These are phyloP conservation scores for Acacia melanoxylon DNA, from an alignment of 306 rosid species.

Conservation along the genomic window DNA sequence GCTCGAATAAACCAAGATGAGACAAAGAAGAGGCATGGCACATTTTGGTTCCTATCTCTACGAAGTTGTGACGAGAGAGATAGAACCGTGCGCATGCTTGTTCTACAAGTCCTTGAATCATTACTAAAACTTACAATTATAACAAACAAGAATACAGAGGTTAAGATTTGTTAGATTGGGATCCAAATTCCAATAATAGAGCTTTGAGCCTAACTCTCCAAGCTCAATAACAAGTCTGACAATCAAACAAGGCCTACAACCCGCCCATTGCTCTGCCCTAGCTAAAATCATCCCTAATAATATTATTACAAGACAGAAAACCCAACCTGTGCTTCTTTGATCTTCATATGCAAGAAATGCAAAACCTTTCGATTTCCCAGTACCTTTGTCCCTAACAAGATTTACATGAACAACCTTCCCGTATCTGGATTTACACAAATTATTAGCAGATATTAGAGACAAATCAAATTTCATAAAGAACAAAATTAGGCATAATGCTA, in stretches of 20 bases:
- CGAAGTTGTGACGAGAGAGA: background rate
- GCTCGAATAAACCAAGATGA: background rate
- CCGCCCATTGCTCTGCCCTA: too few relatives aligned
- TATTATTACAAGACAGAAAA: conserved; percentile 12
- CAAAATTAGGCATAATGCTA: background rate
- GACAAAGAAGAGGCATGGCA: background rate
- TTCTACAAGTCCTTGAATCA: background rate
- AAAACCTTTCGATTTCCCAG: conserved; percentile 89
- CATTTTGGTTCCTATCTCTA: conserved; percentile 1
- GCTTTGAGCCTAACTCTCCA: too few relatives aligned
- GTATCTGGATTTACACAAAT: conserved; percentile 41
- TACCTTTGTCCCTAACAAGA: conserved; percentile 86
- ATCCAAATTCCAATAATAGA: background rate
- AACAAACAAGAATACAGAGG: background rate
- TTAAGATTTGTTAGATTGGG: background rate
- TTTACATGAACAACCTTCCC: conserved; percentile 91
- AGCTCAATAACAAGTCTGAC: background rate
- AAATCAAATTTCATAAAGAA: background rate
- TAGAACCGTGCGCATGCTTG: background rate
- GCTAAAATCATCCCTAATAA: background rate
- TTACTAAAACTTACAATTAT: background rate
- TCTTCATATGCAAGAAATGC: conserved; percentile 93
- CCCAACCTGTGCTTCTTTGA: conserved; percentile 89
- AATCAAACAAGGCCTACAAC: background rate
- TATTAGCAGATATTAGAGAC: background rate